Conservation (phyloP, 495 filamentous ascomycete genomes). For the Lindgomyces ingoldianus region DNA sequence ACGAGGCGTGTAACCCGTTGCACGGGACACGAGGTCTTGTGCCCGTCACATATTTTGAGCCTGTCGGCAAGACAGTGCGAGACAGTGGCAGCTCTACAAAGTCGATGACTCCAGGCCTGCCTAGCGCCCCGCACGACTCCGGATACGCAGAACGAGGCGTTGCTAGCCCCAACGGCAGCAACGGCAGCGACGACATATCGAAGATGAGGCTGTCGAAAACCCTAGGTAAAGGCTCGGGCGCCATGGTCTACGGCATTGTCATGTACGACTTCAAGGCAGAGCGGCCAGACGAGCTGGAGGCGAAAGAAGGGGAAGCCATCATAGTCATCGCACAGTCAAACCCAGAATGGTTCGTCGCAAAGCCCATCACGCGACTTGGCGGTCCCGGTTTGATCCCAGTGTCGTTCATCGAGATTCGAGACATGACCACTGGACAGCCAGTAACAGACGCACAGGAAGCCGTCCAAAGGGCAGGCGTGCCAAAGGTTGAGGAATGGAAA, state of each 20-base stretch:
- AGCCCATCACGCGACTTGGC: constrained; percentile 91
- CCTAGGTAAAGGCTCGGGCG: constrained; percentile 64
- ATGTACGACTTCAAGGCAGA: constrained; percentile 97
- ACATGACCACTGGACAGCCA: constrained; percentile 83
- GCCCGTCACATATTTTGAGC: constrained; percentile 89
- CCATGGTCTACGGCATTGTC: constrained; percentile 95
- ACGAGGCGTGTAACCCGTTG: constrained; percentile 97
- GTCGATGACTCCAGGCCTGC: constrained; percentile 43
- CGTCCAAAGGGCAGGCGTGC: constrained; percentile 85
- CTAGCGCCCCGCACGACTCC: constrained; percentile 61
- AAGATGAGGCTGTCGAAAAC: constrained; percentile 54
- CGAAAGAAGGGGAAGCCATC: constrained; percentile 91
- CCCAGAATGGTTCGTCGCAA: constrained; percentile 98
- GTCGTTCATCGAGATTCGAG: constrained; percentile 93
- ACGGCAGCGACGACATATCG: constrained; percentile 43
- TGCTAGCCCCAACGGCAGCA: constrained; percentile 37
- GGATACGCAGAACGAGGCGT: constrained; percentile 68
- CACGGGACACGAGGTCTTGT: constrained; percentile 87
- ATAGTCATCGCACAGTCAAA: constrained; percentile 99
- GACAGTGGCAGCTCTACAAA: constrained; percentile 78
- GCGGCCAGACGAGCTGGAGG: constrained; percentile 90
- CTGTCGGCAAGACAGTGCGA: constrained; percentile 84
- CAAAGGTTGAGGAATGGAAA: constrained; percentile 99
- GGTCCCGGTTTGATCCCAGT: constrained; percentile 95
- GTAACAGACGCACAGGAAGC: constrained; percentile 84